These are phyloP conservation scores for Hordeum marinum DNA, from an alignment of 176 grass and related monocot genomes.

Conservation along the genomic window DNA sequence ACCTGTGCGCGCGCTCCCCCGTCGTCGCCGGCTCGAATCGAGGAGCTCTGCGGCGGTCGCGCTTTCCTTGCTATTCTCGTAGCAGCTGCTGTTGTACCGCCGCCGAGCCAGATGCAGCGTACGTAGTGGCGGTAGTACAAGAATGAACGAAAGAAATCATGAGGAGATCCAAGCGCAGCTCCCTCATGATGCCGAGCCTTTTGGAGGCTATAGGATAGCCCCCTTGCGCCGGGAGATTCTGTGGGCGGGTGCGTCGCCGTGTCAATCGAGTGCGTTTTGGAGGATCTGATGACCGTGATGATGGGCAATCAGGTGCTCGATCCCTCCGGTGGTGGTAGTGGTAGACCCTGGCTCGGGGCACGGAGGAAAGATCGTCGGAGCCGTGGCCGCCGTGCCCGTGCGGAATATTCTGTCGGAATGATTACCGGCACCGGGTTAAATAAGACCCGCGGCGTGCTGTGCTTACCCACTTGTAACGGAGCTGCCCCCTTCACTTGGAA, in stretches of 20 bases:
- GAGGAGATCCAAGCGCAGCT: not conserved
- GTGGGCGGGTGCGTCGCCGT: not conserved
- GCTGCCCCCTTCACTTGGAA: not conserved
- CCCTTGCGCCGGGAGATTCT: not conserved
- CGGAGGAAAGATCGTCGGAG: not conserved
- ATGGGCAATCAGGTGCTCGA: not conserved
- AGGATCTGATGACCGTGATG: not conserved
- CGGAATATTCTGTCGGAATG: slow-evolving; percentile 33
- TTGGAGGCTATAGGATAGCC: not conserved
- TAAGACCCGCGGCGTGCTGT: not conserved
- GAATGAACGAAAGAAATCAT: not conserved
- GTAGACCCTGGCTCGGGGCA: not conserved
- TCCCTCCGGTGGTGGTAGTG: no score
- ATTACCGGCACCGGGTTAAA: slow-evolving; percentile 34
- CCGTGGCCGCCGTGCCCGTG: not conserved
- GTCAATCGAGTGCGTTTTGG: not conserved
- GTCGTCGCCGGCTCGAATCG: not conserved
- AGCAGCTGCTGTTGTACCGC: not conserved
- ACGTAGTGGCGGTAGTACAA: not conserved
- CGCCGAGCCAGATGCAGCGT: not conserved
- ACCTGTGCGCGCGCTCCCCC: not conserved
- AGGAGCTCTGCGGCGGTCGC: no score
- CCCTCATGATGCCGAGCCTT: not conserved
- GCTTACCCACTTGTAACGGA: not conserved
- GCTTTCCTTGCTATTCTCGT: not conserved